Evolutionary conservation across 2,329 filamentous ascomycete species (phyloP).

Genomic region (Basipetospora chlamydospora): DNA sequence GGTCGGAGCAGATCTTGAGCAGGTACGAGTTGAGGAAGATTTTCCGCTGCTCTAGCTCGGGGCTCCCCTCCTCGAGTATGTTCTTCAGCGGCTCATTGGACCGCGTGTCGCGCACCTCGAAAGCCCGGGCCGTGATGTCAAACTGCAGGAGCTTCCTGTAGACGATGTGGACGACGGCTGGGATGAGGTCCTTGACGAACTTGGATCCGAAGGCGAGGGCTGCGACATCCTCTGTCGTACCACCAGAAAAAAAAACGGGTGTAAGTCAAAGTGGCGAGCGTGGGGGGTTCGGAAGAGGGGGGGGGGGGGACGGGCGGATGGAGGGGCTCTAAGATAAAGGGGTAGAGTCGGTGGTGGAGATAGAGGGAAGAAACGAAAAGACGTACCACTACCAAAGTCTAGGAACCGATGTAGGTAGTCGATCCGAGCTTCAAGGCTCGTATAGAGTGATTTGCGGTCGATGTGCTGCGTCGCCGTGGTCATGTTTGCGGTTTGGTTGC

Average conservation of each 20-base stretch:
- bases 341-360: too few species aligned
- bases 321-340: too few species aligned
- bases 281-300: neutral
- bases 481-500: too few species aligned
- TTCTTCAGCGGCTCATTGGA: constrained; percentile 54
- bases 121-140: constrained; percentile 69
- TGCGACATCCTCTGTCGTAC: constrained; percentile 55
- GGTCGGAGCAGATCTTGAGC: constrained; percentile 59
- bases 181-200: constrained; percentile 71
- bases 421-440: constrained; percentile 52
- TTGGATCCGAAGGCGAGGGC: constrained; percentile 55
- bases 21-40: constrained; percentile 67
- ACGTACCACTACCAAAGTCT: constrained; percentile 53
- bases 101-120: constrained; percentile 47
- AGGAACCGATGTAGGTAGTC: constrained; percentile 63
- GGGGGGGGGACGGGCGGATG: too few species aligned
- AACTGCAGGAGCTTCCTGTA: constrained; percentile 70
- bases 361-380: too few species aligned
- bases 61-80: constrained; percentile 49
- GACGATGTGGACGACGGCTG: constrained; percentile 70
- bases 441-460: constrained; percentile 57
- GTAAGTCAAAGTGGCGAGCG: neutral
- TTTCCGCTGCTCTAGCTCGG: constrained; percentile 64
- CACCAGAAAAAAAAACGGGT: too few species aligned
- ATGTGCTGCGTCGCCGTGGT: constrained; percentile 35